A percentile compares a stretch with the other conserved stretches of the same genome.
Evolutionary conservation across 2,329 filamentous ascomycete species (phyloP).

Genomic region (Metarhizium album): DNA sequence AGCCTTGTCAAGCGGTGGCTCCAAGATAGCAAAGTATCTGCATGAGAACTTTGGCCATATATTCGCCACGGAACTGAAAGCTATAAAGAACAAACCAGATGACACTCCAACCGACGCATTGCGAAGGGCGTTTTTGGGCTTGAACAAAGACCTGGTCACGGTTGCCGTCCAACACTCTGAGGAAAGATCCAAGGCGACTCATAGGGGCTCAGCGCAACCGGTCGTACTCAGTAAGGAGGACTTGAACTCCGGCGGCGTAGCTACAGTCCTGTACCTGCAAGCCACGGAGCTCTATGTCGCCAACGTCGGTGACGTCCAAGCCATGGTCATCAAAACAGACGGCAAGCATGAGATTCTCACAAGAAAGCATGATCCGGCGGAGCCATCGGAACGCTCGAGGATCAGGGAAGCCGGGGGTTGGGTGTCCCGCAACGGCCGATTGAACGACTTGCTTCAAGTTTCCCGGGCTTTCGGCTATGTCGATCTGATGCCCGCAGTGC

Average conservation of each 20-base stretch:
- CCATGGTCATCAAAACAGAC: constrained; percentile 87
- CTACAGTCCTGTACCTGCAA: constrained; percentile 82
- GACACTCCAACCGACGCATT: constrained; percentile 79
- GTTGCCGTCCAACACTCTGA: constrained; percentile 72
- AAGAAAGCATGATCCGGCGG: constrained; percentile 85
- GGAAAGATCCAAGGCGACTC: constrained; percentile 53
- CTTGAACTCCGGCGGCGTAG: constrained; percentile 79
- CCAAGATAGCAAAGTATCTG: constrained; percentile 90
- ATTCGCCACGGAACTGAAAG: constrained; percentile 72
- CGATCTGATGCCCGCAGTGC: constrained; percentile 82
- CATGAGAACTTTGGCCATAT: constrained; percentile 90
- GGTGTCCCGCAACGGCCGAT: constrained; percentile 85
- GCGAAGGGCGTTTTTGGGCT: constrained; percentile 70
- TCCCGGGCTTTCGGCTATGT: constrained; percentile 94
- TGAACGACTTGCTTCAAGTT: constrained; percentile 86
- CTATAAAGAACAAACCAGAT: constrained; percentile 50
- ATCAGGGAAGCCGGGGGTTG: constrained; percentile 93
- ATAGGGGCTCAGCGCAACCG: constrained; percentile 61
- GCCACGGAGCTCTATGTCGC: constrained; percentile 86
- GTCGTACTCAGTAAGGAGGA: constrained; percentile 82
- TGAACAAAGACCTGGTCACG: constrained; percentile 91
- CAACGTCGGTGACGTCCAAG: constrained; percentile 91
- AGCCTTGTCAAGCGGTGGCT: constrained; percentile 76
- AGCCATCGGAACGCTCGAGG: constrained; percentile 69
- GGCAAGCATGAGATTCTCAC: constrained; percentile 77